These are phyloP conservation scores for Botryotinia convoluta DNA, from an alignment of 2,329 filamentous ascomycete species.

Conservation along the genomic window DNA sequence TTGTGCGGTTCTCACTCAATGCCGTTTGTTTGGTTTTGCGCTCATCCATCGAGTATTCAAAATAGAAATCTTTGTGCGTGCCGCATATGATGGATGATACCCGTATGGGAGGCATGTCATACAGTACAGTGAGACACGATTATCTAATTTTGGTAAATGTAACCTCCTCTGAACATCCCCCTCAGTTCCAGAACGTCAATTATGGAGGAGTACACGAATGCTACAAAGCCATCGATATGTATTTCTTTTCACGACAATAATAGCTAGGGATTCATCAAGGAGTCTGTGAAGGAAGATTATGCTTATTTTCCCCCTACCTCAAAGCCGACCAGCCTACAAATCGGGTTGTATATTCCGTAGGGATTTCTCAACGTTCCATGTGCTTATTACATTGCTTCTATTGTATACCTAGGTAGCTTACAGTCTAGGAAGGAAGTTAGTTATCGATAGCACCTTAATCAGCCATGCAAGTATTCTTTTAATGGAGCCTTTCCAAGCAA, in stretches of 20 bases:
- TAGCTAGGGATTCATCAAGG: not conserved
- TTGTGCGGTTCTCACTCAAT: not conserved
- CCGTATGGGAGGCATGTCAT: not conserved
- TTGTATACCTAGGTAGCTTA: not conserved
- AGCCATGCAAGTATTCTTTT: not conserved
- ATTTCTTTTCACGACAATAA: not conserved
- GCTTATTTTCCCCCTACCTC: not conserved
- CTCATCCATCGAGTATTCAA: not conserved
- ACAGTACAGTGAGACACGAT: not conserved
- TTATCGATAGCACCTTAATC: not conserved
- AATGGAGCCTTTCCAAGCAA: not conserved
- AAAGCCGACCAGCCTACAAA: not conserved
- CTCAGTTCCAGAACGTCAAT: not conserved
- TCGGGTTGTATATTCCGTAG: not conserved
- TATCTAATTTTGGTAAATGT: constrained; percentile 18
- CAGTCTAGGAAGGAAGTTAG: not conserved
- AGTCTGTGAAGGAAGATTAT: constrained; percentile 1
- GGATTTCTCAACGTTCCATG: not conserved
- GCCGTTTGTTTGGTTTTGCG: not conserved
- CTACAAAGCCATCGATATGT: not conserved
- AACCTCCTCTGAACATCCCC: not conserved
- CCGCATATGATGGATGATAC: not conserved
- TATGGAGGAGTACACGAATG: not conserved
- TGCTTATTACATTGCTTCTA: not conserved
- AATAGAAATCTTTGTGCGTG: not conserved